phyloP scores from a whole-genome alignment of 2,329 filamentous ascomycete species.

The Colletotrichum tamarilloi region DNA sequence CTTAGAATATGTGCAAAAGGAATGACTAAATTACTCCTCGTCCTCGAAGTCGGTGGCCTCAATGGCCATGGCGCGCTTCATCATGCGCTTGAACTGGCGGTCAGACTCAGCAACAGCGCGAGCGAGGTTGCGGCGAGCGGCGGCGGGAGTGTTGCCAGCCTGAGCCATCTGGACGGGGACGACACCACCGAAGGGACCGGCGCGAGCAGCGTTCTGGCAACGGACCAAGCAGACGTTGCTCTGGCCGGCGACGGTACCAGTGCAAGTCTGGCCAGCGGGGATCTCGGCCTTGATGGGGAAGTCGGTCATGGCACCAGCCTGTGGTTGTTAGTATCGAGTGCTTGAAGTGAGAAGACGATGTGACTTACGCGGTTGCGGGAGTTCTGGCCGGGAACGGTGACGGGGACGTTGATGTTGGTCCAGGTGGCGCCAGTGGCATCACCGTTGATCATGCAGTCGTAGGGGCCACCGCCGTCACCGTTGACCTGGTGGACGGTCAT shows the following conservation, averaged over 20 bases:
- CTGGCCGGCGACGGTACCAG: slow-evolving; percentile 66
- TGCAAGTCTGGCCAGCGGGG: slow-evolving; percentile 62
- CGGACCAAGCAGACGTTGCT: slow-evolving; percentile 68
- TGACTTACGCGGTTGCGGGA: slow-evolving; percentile 53
- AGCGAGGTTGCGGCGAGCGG: slow-evolving; percentile 33
- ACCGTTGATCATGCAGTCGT: slow-evolving; percentile 67
- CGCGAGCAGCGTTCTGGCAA: slow-evolving; percentile 65
- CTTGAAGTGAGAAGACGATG: not conserved
- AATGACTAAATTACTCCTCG: slow-evolving; percentile 29
- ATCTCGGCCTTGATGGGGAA: slow-evolving; percentile 63
- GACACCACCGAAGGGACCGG: slow-evolving; percentile 66
- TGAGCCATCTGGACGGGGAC: slow-evolving; percentile 41
- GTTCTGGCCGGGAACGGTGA: slow-evolving; percentile 62
- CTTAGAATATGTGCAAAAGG: slow-evolving; percentile 26
- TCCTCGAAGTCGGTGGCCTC: slow-evolving; percentile 14
- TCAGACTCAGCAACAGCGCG: slow-evolving; percentile 32
- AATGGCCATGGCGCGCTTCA: slow-evolving; percentile 38
- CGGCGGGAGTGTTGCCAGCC: slow-evolving; percentile 28
- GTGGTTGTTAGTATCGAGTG: not conserved
- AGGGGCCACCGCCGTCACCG: slow-evolving; percentile 49
- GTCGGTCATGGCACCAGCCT: slow-evolving; percentile 50
- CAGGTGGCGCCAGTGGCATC: slow-evolving; percentile 63
- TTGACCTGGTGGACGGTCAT: slow-evolving; percentile 59
- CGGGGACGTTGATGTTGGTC: slow-evolving; percentile 60
- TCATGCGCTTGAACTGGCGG: slow-evolving; percentile 35